A percentile compares a stretch with the other conserved stretches of the same genome.
These are phyloP conservation scores for Xylariales sp. DNA, from an alignment of 2,329 filamentous ascomycete species.

Conservation along the genomic window DNA sequence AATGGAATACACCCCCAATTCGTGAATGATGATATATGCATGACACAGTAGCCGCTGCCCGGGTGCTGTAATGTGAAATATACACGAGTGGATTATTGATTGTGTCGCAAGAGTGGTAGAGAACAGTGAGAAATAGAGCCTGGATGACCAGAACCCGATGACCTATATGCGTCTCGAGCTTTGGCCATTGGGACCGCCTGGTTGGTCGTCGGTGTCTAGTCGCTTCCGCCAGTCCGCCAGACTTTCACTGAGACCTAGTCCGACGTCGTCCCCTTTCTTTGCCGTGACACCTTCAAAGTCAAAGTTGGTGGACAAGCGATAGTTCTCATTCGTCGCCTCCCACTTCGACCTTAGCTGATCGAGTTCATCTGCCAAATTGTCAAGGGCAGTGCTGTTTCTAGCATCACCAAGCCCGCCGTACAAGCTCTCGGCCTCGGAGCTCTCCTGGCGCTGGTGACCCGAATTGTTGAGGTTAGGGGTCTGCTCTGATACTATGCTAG, in stretches of 20 bases:
- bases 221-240: constrained; percentile 77
- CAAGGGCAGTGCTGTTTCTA: constrained; percentile 66
- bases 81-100: too few species aligned
- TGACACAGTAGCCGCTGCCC: too few species aligned
- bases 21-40: too few species aligned
- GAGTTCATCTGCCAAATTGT: constrained; percentile 86
- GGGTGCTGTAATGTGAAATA: too few species aligned
- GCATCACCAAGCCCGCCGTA: constrained; percentile 54
- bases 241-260: constrained; percentile 60
- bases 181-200: constrained; percentile 7
- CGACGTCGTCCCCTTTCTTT: constrained; percentile 42
- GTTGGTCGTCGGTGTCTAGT: constrained; percentile 55
- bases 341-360: constrained; percentile 87
- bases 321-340: constrained; percentile 94
- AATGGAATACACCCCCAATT: too few species aligned
- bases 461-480: constrained; percentile 27
- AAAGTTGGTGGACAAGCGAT: constrained; percentile 83
- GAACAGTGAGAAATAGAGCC: too few species aligned
- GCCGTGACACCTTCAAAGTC: constrained; percentile 63
- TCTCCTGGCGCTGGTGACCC: constrained; percentile 48
- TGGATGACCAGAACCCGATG: too few species aligned
- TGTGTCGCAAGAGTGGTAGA: too few species aligned
- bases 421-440: constrained; percentile 57
- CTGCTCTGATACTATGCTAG: constrained; percentile 48
- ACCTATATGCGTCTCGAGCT: background rate